phyloP scores from a whole-genome alignment of 495 filamentous ascomycete species.

The Tuber aestivum region DNA sequence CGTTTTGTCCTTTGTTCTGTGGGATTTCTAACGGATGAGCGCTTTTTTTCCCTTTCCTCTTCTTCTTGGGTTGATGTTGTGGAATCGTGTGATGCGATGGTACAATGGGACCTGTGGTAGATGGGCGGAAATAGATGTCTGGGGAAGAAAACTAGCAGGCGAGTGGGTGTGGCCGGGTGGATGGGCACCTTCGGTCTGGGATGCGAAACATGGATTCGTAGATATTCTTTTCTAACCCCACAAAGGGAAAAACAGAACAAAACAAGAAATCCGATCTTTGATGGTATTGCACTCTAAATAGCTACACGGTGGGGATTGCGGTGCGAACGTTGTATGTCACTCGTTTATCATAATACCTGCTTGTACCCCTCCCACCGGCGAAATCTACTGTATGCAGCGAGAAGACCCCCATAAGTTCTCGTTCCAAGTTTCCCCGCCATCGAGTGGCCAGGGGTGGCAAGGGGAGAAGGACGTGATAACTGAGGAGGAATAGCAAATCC shows the following conservation, averaged over 20 bases:
- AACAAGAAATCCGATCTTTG: not conserved
- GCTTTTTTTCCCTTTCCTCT: too few relatives aligned
- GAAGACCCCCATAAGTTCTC: not conserved
- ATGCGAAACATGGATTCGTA: not conserved
- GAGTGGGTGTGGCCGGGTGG: not conserved
- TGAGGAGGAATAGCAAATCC: not conserved
- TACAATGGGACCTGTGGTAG: not conserved
- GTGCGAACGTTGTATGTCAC: not conserved
- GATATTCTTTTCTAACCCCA: not conserved
- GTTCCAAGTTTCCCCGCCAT: not conserved
- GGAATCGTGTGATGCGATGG: not conserved
- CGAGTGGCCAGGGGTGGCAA: not conserved
- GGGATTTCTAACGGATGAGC: not conserved
- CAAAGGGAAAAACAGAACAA: not conserved
- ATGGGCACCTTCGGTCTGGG: not conserved
- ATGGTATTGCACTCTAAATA: not conserved
- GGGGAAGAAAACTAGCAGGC: not conserved
- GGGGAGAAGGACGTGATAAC: not conserved
- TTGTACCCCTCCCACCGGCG: not conserved
- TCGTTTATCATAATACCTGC: not conserved
- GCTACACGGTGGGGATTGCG: not conserved
- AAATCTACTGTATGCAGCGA: not conserved
- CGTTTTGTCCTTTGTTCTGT: not conserved
- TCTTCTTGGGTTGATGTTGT: not conserved
- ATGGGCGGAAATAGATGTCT: not conserved